phyloP scores from a whole-genome alignment of 768 basidiomycete species.

The Amanita fuliginea region DNA sequence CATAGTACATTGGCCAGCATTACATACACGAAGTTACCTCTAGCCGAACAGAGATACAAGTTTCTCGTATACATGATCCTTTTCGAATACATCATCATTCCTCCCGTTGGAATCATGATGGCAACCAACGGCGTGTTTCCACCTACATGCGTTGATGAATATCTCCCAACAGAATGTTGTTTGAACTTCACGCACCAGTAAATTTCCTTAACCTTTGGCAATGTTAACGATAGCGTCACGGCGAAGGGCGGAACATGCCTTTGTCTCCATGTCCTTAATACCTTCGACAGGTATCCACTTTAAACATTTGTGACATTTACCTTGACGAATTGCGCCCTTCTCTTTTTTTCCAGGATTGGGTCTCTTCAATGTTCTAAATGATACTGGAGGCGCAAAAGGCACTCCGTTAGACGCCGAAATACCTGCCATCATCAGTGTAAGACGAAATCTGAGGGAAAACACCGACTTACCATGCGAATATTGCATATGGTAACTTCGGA shows the following conservation, averaged over 20 bases:
- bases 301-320: constrained; percentile 67
- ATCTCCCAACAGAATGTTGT: background rate
- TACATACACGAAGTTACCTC: background rate
- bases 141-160: constrained; percentile 14
- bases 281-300: constrained; percentile 69
- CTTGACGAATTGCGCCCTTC: constrained; percentile 47
- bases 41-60: background rate
- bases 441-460: constrained; percentile 1
- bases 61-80: constrained; percentile 32
- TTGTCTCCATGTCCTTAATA: constrained; percentile 61
- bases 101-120: constrained; percentile 49
- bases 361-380: constrained; percentile 41
- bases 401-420: constrained; percentile 56
- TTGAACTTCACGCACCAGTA: constrained; percentile 3
- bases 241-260: constrained; percentile 29
- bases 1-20: background rate
- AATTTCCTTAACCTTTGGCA: constrained; percentile 8
- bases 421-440: constrained; percentile 27
- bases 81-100: constrained; percentile 45
- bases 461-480: constrained; percentile 51
- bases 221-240: background rate
- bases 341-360: constrained; percentile 46
- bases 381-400: constrained; percentile 70
- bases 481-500: constrained; percentile 68
- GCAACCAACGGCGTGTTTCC: constrained; percentile 77